These are phyloP conservation scores for Paramecium primaurelia DNA, from an alignment of 73 alveolate genomes.

Conservation along the genomic window DNA sequence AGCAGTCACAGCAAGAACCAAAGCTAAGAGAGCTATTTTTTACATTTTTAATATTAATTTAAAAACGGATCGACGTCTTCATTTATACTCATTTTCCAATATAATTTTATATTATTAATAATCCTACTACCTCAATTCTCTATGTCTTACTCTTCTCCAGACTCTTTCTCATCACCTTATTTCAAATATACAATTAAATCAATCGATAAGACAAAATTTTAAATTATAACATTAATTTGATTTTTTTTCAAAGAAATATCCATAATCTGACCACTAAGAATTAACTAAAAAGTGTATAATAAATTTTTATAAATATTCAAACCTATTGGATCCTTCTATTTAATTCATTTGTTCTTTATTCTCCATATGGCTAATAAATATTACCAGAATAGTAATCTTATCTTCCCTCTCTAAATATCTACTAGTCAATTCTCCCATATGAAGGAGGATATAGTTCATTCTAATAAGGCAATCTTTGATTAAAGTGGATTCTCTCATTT, in stretches of 20 bases:
- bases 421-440: neutral
- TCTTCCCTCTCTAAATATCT: neutral
- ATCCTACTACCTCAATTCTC: neutral
- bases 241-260: neutral
- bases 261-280: neutral
- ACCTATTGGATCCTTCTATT: neutral
- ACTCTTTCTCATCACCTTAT: neutral
- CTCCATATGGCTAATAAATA: neutral
- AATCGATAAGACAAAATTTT: neutral
- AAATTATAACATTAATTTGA: neutral
- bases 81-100: neutral
- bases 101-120: neutral
- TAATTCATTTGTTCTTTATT: neutral
- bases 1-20: conserved; percentile 53
- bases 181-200: neutral
- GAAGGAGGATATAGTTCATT: neutral
- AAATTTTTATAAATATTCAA: neutral
- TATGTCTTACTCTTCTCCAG: neutral
- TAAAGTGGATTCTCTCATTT: neutral
- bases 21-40: conserved; percentile 39
- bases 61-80: conserved; percentile 36
- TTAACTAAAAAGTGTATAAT: neutral
- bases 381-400: neutral
- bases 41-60: conserved; percentile 38
- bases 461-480: neutral